Conservation (phyloP, 2,329 filamentous ascomycete species). For the Colletotrichum australisinense region DNA sequence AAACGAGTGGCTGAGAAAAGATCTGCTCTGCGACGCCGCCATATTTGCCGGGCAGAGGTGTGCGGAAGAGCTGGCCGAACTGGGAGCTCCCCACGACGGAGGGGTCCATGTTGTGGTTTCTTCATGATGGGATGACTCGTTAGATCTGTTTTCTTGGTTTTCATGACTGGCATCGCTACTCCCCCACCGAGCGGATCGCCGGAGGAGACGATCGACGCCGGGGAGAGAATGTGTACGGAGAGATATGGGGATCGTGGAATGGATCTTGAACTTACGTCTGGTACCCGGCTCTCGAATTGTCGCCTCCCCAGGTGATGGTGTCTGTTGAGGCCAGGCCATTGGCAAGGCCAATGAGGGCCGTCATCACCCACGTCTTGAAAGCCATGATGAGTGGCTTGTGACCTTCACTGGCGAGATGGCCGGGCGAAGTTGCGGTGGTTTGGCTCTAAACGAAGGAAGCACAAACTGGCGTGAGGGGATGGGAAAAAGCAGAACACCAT, state of each 20-base stretch:
- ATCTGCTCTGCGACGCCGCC: conserved; percentile 62
- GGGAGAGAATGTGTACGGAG: not conserved
- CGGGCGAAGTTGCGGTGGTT: conserved; percentile 3
- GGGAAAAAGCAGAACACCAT: conserved; percentile 14
- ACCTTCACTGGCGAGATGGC: conserved; percentile 16
- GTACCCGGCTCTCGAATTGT: conserved; percentile 65
- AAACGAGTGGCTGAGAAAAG: conserved; percentile 60
- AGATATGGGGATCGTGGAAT: not conserved
- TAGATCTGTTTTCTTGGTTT: not conserved
- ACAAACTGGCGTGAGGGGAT: conserved; percentile 8
- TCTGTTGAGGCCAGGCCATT: conserved; percentile 57
- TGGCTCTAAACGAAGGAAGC: conserved; percentile 30
- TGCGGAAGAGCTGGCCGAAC: conserved; percentile 67
- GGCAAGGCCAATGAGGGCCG: conserved; percentile 47
- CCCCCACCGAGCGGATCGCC: not conserved
- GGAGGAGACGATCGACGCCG: not conserved
- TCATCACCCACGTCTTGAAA: conserved; percentile 32
- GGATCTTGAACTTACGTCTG: conserved; percentile 54
- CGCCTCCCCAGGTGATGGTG: conserved; percentile 70
- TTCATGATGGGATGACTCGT: conserved; percentile 15
- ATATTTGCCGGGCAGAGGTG: conserved; percentile 63
- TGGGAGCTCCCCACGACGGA: conserved; percentile 64
- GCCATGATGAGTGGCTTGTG: conserved; percentile 28
- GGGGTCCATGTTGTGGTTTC: conserved; percentile 73
- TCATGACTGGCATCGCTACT: not conserved